Base-by-base conservation (phyloP, 768 basidiomycete species). In the Russula foetens region DNA sequence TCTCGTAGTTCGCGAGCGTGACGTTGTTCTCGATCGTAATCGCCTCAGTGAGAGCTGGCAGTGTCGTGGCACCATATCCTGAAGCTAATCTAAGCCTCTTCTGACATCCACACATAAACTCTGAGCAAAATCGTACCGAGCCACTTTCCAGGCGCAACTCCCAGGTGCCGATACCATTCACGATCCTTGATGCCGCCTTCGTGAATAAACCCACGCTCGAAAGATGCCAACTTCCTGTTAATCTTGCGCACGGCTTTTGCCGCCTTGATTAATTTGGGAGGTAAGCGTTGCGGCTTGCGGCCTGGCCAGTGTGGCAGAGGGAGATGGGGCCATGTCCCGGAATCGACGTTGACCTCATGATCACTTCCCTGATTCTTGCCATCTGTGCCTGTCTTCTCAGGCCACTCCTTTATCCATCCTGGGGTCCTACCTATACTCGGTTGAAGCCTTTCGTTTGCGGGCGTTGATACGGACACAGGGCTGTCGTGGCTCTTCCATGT, bases 121-220 rank as follows among this genome's bases (percentile, higher is more conserved):
- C 53, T 26, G 17, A 28, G 31, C 26, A 21, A 56, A 35, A n/a
- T 72, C 79, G 66, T 65, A 88, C 88, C 86, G 43, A 87, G 82
- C 84, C 86, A 86, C 71, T 90, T 85, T 41, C 92, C 92, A 31
- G 93, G 92, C 3, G 92, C 90, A 45, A 92, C 89, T 50, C 81
- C 92, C 17, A 92, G 78, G 72, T 93, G 87, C 67, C 77, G 83
- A 70, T 88, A 96, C 92, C 92, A 95, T 69, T 90, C 86, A 33
- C 89, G 79, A 56, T 85, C 84, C 65, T 84, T 84, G 63, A 93
- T 84, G 0, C 92, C 93, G 17, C 75, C 83, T 67, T 86, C 76
- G 7, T 83, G 84, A 61, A 94, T 86, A 70, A 96, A 90, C 1
- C 91, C 90, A 51, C 80, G 81, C 70, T 92, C 90, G 65, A 92